These are phyloP conservation scores for Triticum urartu DNA, from an alignment of 176 grass and related monocot species.

Conservation along the genomic window DNA sequence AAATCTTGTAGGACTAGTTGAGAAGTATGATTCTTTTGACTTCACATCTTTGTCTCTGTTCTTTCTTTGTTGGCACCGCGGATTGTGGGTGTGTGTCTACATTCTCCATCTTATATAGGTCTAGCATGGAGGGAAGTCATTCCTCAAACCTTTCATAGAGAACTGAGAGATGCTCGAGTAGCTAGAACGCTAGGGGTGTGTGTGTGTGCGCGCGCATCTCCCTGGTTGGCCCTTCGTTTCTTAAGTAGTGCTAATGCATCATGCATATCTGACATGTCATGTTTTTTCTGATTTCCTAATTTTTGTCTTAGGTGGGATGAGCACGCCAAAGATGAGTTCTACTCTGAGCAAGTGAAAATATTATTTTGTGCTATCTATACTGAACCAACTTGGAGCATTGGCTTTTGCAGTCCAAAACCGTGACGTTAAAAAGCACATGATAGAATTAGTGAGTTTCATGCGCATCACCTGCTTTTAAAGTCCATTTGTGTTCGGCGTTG, in stretches of 20 bases:
- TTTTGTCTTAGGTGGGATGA: slow-evolving; percentile 55
- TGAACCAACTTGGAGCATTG: slow-evolving; percentile 50
- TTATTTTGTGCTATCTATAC: slow-evolving; percentile 54
- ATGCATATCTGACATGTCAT: neutral
- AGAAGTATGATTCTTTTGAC: slow-evolving; percentile 36
- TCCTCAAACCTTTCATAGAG: no score
- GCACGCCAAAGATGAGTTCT: slow-evolving; percentile 34
- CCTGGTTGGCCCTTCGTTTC: no score
- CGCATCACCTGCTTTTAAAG: neutral
- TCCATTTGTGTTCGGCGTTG: neutral
- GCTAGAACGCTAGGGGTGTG: no score
- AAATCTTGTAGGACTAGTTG: slow-evolving; percentile 52
- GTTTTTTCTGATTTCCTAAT: neutral
- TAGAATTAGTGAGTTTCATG: slow-evolving; percentile 47
- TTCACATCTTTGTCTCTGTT: neutral
- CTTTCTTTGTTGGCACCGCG: neutral
- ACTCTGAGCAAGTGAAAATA: slow-evolving; percentile 60
- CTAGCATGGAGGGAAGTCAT: no score
- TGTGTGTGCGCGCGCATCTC: no score
- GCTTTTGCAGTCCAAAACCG: slow-evolving; percentile 48
- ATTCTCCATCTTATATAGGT: no score
- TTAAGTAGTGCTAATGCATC: no score
- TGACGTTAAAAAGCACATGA: slow-evolving; percentile 48
- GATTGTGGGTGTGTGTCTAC: no score
- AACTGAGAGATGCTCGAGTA: no score